A percentile compares a stretch with the other conserved stretches of the same genome.
Evolutionary conservation across 2,329 filamentous ascomycete species (phyloP).

Genomic region (Ophiostoma perfectum): DNA sequence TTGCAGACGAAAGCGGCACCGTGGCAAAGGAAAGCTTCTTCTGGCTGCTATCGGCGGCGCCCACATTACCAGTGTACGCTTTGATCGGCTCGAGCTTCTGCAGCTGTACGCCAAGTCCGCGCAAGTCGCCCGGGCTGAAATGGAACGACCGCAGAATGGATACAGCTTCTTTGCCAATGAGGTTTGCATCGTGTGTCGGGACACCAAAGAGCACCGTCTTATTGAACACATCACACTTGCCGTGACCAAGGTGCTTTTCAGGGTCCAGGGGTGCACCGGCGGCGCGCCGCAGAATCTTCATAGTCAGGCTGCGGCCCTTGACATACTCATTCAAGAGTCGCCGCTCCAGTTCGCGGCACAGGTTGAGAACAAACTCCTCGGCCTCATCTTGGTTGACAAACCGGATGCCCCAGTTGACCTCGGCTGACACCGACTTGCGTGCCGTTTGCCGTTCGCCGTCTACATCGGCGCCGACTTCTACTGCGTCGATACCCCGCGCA

Average conservation of each 20-base stretch:
- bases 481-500: constrained; percentile 76
- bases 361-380: constrained; percentile 80
- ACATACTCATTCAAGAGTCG: constrained; percentile 77
- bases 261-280: constrained; percentile 85
- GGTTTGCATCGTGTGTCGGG: constrained; percentile 67
- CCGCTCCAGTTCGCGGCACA: constrained; percentile 79
- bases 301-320: constrained; percentile 79
- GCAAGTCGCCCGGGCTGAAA: constrained; percentile 85
- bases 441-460: constrained; percentile 66
- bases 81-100: constrained; percentile 84
- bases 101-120: constrained; percentile 88
- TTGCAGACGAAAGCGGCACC: neutral
- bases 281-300: constrained; percentile 90
- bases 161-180: constrained; percentile 76
- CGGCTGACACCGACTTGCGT: constrained; percentile 91
- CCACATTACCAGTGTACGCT: constrained; percentile 25
- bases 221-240: constrained; percentile 90
- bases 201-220: constrained; percentile 80
- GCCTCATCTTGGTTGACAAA: constrained; percentile 90
- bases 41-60: constrained; percentile 69
- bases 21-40: constrained; percentile 66
- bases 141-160: constrained; percentile 74
- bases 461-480: constrained; percentile 81
- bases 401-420: constrained; percentile 96
- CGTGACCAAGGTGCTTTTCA: constrained; percentile 88